These are phyloP conservation scores for Colletotrichum neosansevieriae DNA, from an alignment of 2,329 filamentous ascomycete genomes.

Conservation along the genomic window DNA sequence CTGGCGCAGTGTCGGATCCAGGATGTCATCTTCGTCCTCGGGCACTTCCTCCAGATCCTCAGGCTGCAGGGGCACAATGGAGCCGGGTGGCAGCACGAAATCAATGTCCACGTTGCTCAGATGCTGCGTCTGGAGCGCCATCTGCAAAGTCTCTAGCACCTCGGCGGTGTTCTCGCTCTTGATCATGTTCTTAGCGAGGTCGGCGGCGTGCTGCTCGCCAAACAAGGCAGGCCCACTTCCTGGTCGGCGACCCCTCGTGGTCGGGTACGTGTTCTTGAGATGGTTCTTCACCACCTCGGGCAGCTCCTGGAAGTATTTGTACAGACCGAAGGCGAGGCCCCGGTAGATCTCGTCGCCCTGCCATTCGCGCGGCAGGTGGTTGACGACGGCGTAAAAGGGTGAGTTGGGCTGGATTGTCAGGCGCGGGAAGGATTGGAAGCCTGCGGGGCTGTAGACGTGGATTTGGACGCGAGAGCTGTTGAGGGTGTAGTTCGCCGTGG, in stretches of 20 bases:
- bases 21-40: constrained; percentile 74
- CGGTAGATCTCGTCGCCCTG: constrained; percentile 95
- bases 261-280: constrained; percentile 70
- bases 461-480: constrained; percentile 95
- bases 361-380: constrained; percentile 89
- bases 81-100: constrained; percentile 82
- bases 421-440: constrained; percentile 89
- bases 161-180: constrained; percentile 82
- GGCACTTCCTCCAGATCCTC: constrained; percentile 70
- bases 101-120: constrained; percentile 90
- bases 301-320: constrained; percentile 94
- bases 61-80: constrained; percentile 74
- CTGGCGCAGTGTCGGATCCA: constrained; percentile 73
- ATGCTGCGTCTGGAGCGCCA: constrained; percentile 83
- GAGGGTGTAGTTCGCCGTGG: constrained; percentile 85
- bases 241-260: constrained; percentile 67
- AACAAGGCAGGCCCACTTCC: constrained; percentile 79
- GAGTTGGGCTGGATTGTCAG: constrained; percentile 95
- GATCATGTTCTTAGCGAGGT: constrained; percentile 86
- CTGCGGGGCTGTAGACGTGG: constrained; percentile 90
- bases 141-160: constrained; percentile 78
- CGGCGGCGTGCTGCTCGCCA: constrained; percentile 91
- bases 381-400: constrained; percentile 89
- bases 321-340: constrained; percentile 89
- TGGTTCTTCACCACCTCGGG: constrained; percentile 80